Conservation (phyloP, 345 rosid species). For the Gossypium thurberi region DNA sequence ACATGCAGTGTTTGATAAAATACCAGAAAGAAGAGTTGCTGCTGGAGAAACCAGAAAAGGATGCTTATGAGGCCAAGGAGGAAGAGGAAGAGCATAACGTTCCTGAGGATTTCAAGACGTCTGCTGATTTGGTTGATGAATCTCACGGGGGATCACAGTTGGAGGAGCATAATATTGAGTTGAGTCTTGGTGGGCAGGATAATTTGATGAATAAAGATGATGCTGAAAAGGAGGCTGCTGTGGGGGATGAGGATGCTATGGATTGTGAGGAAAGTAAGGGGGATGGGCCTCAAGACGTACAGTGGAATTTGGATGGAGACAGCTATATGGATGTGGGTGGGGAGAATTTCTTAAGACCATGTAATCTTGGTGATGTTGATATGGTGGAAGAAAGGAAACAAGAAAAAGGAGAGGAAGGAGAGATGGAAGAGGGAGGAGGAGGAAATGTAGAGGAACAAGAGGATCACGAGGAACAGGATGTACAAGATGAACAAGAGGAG, state of each 20-base stretch:
- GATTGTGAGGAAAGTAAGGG: slow-evolving; percentile 43
- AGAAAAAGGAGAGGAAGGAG: slow-evolving; percentile 18
- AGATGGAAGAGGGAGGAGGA: slow-evolving; percentile 30
- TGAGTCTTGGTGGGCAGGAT: slow-evolving; percentile 57
- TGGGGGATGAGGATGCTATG: slow-evolving; percentile 26
- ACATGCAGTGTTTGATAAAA: slow-evolving; percentile 72
- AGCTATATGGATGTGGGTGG: slow-evolving; percentile 20
- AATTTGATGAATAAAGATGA: slow-evolving; percentile 24
- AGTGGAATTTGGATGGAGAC: slow-evolving; percentile 38
- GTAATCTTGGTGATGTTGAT: slow-evolving; percentile 24
- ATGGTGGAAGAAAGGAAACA: slow-evolving; percentile 22
- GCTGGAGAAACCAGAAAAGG: slow-evolving; percentile 20
- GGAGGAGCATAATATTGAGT: slow-evolving; percentile 57
- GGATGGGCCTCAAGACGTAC: slow-evolving; percentile 24
- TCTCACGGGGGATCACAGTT: slow-evolving; percentile 27
- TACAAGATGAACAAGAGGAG: neutral
- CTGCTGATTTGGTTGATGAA: slow-evolving; percentile 26
- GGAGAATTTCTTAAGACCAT: slow-evolving; percentile 40
- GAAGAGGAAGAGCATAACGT: slow-evolving; percentile 23
- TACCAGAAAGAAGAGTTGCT: slow-evolving; percentile 41
- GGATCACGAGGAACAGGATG: neutral
- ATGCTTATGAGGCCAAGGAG: slow-evolving; percentile 32
- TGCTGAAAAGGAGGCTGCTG: slow-evolving; percentile 7
- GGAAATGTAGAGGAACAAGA: slow-evolving; percentile 35
- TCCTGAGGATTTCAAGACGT: slow-evolving; percentile 23